phyloP scores from a whole-genome alignment of 768 basidiomycete species.

The Boletus rufocinnamomeus region DNA sequence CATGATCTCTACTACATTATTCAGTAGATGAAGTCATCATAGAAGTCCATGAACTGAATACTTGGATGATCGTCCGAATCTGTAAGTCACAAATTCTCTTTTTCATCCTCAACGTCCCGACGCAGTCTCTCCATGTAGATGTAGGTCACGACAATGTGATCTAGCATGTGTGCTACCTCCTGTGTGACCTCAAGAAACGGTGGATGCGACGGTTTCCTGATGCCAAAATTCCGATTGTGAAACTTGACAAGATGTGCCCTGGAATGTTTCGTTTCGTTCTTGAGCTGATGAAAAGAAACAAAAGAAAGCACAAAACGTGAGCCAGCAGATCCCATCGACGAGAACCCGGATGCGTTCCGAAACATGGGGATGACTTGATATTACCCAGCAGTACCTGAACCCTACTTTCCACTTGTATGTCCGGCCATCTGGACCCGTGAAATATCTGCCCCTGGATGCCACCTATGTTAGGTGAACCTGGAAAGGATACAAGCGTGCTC shows the following conservation, averaged over 20 bases:
- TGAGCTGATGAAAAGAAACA: slow-evolving; percentile 10
- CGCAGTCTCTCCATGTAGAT: slow-evolving; percentile 34
- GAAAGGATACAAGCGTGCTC: background rate
- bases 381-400: slow-evolving; percentile 24
- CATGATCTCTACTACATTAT: background rate
- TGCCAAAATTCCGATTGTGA: slow-evolving; percentile 22
- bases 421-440: slow-evolving; percentile 32
- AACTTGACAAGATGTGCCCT: slow-evolving; percentile 19
- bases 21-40: background rate
- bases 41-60: background rate
- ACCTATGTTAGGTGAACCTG: background rate
- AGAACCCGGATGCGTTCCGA: background rate
- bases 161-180: slow-evolving; percentile 30
- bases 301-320: background rate
- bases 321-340: background rate
- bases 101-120: slow-evolving; percentile 25
- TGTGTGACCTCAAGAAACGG: slow-evolving; percentile 32
- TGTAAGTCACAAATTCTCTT: slow-evolving; percentile 2
- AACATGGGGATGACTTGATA: slow-evolving; percentile 7
- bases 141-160: slow-evolving; percentile 37
- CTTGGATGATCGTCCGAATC: background rate
- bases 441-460: slow-evolving; percentile 27
- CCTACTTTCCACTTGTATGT: slow-evolving; percentile 37
- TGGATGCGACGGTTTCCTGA: slow-evolving; percentile 19
- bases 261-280: slow-evolving; percentile 12